These are phyloP conservation scores for Cutaneotrichosporon curvatum DNA, from an alignment of 1,284 basidiomycete species.

Conservation along the genomic window DNA sequence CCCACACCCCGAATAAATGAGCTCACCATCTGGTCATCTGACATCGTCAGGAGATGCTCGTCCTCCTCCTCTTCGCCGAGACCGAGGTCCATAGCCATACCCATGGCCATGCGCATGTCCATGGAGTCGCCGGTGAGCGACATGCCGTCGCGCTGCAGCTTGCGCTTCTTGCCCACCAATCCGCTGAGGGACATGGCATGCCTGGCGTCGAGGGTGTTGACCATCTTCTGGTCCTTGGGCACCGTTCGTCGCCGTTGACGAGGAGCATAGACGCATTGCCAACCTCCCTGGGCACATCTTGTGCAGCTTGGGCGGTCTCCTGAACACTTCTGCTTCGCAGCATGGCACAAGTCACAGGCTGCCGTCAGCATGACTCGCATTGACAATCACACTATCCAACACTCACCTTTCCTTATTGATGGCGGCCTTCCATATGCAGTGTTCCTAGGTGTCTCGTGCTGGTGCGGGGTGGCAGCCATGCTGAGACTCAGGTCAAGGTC, in stretches of 20 bases:
- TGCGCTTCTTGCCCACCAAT: constrained; percentile 34
- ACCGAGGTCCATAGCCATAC: constrained; percentile 43
- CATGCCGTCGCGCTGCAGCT: constrained; percentile 29
- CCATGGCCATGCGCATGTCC: constrained; percentile 43
- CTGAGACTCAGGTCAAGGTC: constrained; percentile 29
- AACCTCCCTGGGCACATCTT: constrained; percentile 40
- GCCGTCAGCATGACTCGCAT: neutral
- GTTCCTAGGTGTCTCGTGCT: constrained; percentile 5
- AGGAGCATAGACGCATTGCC: constrained; percentile 43
- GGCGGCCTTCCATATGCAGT: constrained; percentile 30
- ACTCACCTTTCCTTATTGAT: constrained; percentile 40
- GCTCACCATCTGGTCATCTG: constrained; percentile 44
- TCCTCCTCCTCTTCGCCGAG: constrained; percentile 38
- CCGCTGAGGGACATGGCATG: neutral
- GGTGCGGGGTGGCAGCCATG: constrained; percentile 10
- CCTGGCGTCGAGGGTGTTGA: constrained; percentile 14
- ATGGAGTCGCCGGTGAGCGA: constrained; percentile 27
- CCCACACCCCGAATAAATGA: no score
- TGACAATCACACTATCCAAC: neutral
- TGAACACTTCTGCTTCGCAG: constrained; percentile 45
- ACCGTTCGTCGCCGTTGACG: constrained; percentile 43
- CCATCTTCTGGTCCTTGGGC: constrained; percentile 38
- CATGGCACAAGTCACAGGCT: constrained; percentile 45
- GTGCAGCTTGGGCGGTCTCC: constrained; percentile 43
- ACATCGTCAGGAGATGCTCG: constrained; percentile 37